A percentile compares a stretch with the other conserved stretches of the same genome.
Evolutionary conservation across 1,284 basidiomycete genomes (phyloP).

Genomic region (Ceratobasidium sp.): DNA sequence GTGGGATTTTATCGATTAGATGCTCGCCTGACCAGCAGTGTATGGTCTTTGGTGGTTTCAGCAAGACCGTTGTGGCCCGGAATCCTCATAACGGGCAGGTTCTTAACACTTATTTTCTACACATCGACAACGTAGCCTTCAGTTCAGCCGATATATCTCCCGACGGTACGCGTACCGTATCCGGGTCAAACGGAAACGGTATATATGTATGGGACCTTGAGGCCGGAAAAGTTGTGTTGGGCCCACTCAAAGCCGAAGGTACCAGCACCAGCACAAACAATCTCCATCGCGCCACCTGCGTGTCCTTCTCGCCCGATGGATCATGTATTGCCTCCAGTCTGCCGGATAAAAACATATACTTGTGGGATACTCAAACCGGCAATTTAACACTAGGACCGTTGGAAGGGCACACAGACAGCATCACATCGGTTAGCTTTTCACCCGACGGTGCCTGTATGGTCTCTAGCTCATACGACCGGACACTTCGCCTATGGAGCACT

Average conservation of each 20-base stretch:
- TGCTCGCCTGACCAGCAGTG: too few relatives aligned
- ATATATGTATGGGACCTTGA: too few relatives aligned
- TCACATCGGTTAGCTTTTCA: conserved; percentile 5
- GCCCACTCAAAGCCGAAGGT: too few relatives aligned
- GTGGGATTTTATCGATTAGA: too few relatives aligned
- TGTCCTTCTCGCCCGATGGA: too few relatives aligned
- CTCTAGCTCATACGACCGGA: conserved; percentile 30
- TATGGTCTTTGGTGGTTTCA: too few relatives aligned
- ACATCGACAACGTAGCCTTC: not conserved
- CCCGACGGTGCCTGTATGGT: conserved; percentile 14
- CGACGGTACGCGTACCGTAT: not conserved
- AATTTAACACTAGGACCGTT: not conserved
- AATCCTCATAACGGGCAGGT: not conserved
- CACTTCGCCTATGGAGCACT: conserved; percentile 26
- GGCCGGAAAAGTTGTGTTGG: too few relatives aligned
- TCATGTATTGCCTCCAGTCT: too few relatives aligned
- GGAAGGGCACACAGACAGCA: not conserved
- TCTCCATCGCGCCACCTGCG: too few relatives aligned
- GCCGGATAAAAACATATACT: not conserved
- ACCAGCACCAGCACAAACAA: too few relatives aligned
- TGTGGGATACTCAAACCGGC: not conserved
- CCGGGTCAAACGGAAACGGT: too few relatives aligned
- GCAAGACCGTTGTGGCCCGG: not conserved
- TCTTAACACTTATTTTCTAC: not conserved
- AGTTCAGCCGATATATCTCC: not conserved